Conservation (phyloP, 2,329 filamentous ascomycete genomes). For the Diaporthe capsici region DNA sequence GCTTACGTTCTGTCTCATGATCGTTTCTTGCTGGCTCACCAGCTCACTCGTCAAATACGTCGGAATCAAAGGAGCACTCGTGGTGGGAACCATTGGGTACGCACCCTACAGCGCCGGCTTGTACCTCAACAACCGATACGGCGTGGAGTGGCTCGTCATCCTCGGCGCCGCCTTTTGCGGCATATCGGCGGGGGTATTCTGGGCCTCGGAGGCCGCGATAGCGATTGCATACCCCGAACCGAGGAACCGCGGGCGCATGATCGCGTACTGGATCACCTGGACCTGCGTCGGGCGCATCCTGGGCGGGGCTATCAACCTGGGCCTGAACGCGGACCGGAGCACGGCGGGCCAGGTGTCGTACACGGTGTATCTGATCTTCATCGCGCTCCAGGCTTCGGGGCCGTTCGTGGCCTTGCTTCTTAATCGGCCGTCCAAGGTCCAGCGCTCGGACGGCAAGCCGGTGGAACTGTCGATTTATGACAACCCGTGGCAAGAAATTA, state of each 20-base stretch:
- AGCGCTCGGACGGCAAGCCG: constrained; percentile 3
- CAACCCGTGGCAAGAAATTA: constrained; percentile 14
- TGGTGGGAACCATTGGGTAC: constrained; percentile 65
- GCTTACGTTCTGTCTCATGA: constrained; percentile 50
- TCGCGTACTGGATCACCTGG: constrained; percentile 76
- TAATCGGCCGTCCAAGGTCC: constrained; percentile 1
- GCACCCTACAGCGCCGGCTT: constrained; percentile 79
- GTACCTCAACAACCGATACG: constrained; percentile 80
- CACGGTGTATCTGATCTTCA: constrained; percentile 46
- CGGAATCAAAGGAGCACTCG: constrained; percentile 13
- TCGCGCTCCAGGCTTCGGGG: constrained; percentile 45
- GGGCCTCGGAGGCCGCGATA: constrained; percentile 81
- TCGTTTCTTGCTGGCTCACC: constrained; percentile 14
- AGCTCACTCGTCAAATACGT: constrained; percentile 9
- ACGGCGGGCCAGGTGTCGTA: constrained; percentile 30
- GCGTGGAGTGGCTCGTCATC: constrained; percentile 77
- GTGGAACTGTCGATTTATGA: constrained; percentile 3
- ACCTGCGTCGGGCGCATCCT: constrained; percentile 36
- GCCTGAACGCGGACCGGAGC: constrained; percentile 35
- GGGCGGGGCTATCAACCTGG: constrained; percentile 41
- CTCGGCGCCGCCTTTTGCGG: constrained; percentile 79
- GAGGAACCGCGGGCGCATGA: constrained; percentile 72
- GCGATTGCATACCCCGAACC: constrained; percentile 80
- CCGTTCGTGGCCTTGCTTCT: constrained; percentile 19
- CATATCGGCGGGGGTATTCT: constrained; percentile 79